phyloP scores from a whole-genome alignment of 176 grass and related monocot species.

The Ananas comosus region DNA sequence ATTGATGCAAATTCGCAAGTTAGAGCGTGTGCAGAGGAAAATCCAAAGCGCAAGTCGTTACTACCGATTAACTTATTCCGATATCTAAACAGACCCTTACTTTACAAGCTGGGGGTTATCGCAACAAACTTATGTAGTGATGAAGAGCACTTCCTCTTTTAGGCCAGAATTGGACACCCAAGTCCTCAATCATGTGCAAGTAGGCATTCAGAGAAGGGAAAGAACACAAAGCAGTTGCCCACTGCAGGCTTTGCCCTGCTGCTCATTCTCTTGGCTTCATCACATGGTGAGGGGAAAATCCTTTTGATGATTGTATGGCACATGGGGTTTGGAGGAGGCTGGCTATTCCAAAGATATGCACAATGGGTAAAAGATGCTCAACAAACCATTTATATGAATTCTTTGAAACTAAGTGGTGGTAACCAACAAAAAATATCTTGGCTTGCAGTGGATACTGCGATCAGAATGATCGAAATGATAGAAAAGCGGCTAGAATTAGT shows the following conservation, averaged over 20 bases:
- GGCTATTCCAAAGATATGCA: not conserved
- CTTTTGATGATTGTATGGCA: slow-evolving; percentile 1
- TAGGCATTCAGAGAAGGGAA: not conserved
- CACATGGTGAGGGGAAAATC: not conserved
- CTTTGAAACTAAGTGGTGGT: no score
- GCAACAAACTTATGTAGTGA: not conserved
- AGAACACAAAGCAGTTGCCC: not conserved
- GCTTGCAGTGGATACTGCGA: no score
- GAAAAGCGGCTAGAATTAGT: no score
- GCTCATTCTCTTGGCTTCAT: not conserved
- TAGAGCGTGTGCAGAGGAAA: no score
- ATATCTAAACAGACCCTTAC: no score
- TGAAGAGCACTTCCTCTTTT: not conserved
- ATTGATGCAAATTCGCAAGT: no score
- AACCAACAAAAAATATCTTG: no score
- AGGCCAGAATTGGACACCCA: not conserved
- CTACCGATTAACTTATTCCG: no score
- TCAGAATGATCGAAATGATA: no score
- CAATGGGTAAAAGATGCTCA: not conserved
- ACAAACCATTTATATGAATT: not conserved
- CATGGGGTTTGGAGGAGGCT: not conserved
- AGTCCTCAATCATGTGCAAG: slow-evolving; percentile 10
- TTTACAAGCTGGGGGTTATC: no score
- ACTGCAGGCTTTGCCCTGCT: not conserved
- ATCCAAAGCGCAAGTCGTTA: no score